phyloP scores from a whole-genome alignment of 2,329 filamentous ascomycete genomes.

The Xylariales sp. region DNA sequence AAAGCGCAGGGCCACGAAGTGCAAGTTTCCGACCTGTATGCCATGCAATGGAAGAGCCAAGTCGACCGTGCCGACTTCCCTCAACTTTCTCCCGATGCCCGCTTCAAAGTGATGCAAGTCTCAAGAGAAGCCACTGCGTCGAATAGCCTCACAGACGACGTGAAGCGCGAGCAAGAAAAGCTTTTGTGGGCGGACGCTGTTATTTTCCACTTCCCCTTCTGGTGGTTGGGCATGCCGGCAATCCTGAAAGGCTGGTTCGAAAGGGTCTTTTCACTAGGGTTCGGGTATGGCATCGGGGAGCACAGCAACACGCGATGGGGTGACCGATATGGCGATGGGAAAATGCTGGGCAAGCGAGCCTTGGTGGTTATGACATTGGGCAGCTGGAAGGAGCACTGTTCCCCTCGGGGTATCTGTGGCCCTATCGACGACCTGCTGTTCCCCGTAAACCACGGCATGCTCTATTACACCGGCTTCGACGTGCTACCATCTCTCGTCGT shows the following conservation, averaged over 20 bases:
- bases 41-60: slow-evolving; percentile 25
- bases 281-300: slow-evolving; percentile 18
- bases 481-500: slow-evolving; percentile 16
- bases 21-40: slow-evolving; percentile 19
- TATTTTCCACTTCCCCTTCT: slow-evolving; percentile 13
- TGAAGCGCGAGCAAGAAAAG: slow-evolving; percentile 26
- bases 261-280: slow-evolving; percentile 17
- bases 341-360: slow-evolving; percentile 21
- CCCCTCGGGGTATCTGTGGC: slow-evolving; percentile 18
- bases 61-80: slow-evolving; percentile 21
- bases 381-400: slow-evolving; percentile 13
- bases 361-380: slow-evolving; percentile 11
- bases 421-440: slow-evolving; percentile 23
- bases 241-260: slow-evolving; percentile 25
- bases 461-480: slow-evolving; percentile 21
- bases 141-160: slow-evolving; percentile 13
- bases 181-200: slow-evolving; percentile 22
- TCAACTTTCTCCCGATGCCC: slow-evolving; percentile 6
- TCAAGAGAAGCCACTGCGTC: slow-evolving; percentile 14
- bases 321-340: slow-evolving; percentile 21
- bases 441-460: slow-evolving; percentile 17
- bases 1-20: slow-evolving; percentile 20
- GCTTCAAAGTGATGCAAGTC: slow-evolving; percentile 18
- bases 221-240: slow-evolving; percentile 22
- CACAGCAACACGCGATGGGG: slow-evolving; percentile 6